Evolutionary conservation across 2,329 filamentous ascomycete species (phyloP).

Genomic region (Colletotrichum horii): DNA sequence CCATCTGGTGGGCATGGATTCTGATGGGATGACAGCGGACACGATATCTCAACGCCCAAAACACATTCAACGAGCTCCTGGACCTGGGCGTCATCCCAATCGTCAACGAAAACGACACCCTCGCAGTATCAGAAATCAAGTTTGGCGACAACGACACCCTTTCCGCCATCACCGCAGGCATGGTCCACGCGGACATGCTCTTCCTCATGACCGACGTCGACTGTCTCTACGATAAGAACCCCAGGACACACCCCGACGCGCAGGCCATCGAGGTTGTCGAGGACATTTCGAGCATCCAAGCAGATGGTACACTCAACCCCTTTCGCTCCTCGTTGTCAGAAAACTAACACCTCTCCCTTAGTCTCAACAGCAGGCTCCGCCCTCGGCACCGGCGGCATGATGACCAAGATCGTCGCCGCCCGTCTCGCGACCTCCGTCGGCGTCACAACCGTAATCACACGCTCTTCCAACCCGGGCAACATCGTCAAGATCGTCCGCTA

Average conservation of each 20-base stretch:
- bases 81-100: conserved; percentile 97
- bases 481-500: conserved; percentile 86
- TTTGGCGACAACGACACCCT: conserved; percentile 99
- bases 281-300: conserved; percentile 81
- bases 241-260: conserved; percentile 82
- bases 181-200: conserved; percentile 95
- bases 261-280: conserved; percentile 90
- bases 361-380: conserved; percentile 89
- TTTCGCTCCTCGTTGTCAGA: background rate
- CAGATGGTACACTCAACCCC: conserved; percentile 65
- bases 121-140: conserved; percentile 98
- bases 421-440: conserved; percentile 91
- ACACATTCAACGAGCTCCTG: conserved; percentile 87
- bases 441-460: conserved; percentile 94
- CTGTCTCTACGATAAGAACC: conserved; percentile 96
- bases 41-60: conserved; percentile 95
- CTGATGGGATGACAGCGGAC: conserved; percentile 63
- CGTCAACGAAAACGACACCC: conserved; percentile 97
- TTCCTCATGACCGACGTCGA: conserved; percentile 99
- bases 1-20: background rate
- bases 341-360: conserved; percentile 30
- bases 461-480: conserved; percentile 91
- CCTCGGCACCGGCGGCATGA: conserved; percentile 95
- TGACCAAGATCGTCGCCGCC: conserved; percentile 94
- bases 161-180: conserved; percentile 93